Evolutionary conservation across 2,329 filamentous ascomycete genomes (phyloP), one percentile per base, ranked within the genome.

Genomic region (Penicillium sp.): DNA sequence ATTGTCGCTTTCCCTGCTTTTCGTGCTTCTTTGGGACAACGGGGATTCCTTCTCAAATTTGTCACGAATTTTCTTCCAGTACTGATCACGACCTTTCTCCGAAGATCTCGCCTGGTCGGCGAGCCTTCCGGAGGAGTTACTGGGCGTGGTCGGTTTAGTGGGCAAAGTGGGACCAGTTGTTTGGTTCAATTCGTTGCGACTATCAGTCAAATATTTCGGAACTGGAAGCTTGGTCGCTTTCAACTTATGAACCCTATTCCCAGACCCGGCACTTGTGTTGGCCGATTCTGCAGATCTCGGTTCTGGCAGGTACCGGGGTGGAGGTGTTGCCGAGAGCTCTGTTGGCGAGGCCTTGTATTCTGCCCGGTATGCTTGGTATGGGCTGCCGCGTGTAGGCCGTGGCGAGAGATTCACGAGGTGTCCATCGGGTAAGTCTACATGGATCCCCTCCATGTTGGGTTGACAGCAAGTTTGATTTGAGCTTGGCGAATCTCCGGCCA

Each of bases 141-240:
- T 43, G 7, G 45, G 44, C 4, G 44, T 41, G 7, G 49, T 46
- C 7, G 57, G 54, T 35, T 60, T 61, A 0, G 58, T 57, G 23
- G 61, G 56, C 18, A 38, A 53, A 23, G 57, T 53, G 3, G 58
- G 53, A 27, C 58, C 53, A 1, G 58, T 57, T 3, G 53, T 60
- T 27, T 62, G 47, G 14, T 61, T 61, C 13, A 46, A 51, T 34
- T 53, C 47, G 7, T 52, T 61, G 16, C 38, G 50, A n/a, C 51
- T 62, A 13, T 65, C 64, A n/a, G 47, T 16, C 14, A 63, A 36
- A 4, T 53, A 34, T 27, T 58, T 71, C 0, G 66, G 63, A 13
- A 68, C 35, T 3, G 69, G 69, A 38, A 71, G 66, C 49, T 64
- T 69, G 30, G 69, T 71, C 7, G 58, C 56, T 56, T 60, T 65